Percentiles rank a stretch among this genome's conserved stretches.
Conservation (phyloP, 345 rosid genomes). For the Eucalyptus pauciflora region DNA sequence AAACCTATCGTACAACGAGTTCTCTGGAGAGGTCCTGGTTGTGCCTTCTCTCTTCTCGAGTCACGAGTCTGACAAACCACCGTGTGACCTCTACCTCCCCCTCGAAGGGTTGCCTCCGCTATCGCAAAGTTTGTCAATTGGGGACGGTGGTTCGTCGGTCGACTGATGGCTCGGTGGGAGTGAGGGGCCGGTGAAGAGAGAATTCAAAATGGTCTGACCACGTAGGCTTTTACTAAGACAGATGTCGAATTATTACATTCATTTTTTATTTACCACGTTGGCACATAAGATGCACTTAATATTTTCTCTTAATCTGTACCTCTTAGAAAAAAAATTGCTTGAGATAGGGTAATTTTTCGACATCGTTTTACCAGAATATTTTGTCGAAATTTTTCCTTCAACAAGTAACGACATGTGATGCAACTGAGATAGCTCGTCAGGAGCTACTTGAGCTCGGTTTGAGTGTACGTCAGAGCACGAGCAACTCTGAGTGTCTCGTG, state of each 20-base stretch:
- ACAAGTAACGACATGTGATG: neutral
- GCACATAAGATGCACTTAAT: neutral
- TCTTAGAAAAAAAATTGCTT: neutral
- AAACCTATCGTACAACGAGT: slow-evolving; percentile 55
- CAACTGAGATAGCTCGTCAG: accelerated
- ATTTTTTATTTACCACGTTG: accelerated
- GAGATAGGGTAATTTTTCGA: neutral
- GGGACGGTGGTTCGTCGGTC: neutral
- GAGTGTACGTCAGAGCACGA: accelerated
- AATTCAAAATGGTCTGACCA: too few species aligned
- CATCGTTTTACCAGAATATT: accelerated
- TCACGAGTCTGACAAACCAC: neutral
- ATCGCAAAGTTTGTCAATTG: accelerated
- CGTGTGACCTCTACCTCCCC: too few species aligned
- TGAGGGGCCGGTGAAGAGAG: too few species aligned
- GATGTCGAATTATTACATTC: too few species aligned
- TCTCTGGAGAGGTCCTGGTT: slow-evolving; percentile 58
- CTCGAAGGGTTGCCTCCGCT: accelerated
- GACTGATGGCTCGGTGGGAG: accelerated
- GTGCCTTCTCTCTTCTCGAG: neutral
- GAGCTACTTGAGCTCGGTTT: neutral
- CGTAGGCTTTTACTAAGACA: accelerated
- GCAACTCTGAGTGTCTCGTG: accelerated
- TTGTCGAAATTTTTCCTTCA: neutral
- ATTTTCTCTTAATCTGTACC: too few species aligned